A percentile compares a stretch with the other conserved stretches of the same genome.
Evolutionary conservation across 164 flowering plant genomes (phyloP).

Genomic region (Warburgia ugandensis): DNA sequence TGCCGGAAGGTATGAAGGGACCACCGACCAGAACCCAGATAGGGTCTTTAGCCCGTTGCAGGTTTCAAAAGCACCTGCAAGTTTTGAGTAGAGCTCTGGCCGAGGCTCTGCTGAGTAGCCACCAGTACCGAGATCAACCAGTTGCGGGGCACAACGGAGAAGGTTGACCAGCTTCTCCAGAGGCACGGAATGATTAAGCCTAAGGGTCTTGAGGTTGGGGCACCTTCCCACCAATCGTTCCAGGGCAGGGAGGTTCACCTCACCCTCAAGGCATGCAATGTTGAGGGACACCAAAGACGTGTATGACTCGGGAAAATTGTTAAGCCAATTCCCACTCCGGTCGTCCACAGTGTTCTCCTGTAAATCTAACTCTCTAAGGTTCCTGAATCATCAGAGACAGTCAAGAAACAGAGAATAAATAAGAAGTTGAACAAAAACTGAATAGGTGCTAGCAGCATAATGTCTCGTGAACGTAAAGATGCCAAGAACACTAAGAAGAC

Average conservation of each 20-base stretch:
- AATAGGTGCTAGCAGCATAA: too few species aligned
- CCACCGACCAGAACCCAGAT: slow-evolving; percentile 92
- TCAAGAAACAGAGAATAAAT: not conserved
- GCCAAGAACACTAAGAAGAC: too few species aligned
- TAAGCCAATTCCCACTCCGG: slow-evolving; percentile 75
- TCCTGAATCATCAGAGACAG: slow-evolving; percentile 33
- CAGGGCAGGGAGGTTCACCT: slow-evolving; percentile 61
- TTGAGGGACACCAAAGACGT: slow-evolving; percentile 78
- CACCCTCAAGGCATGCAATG: slow-evolving; percentile 61
- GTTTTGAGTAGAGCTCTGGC: slow-evolving; percentile 47
- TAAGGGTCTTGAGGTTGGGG: slow-evolving; percentile 63
- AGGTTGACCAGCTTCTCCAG: slow-evolving; percentile 64
- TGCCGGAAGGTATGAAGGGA: slow-evolving; percentile 54
- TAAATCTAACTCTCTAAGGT: slow-evolving; percentile 69
- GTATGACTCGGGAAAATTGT: slow-evolving; percentile 64
- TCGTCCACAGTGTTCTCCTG: slow-evolving; percentile 86
- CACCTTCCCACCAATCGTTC: slow-evolving; percentile 76
- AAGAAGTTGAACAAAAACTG: too few species aligned
- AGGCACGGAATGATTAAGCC: slow-evolving; percentile 74
- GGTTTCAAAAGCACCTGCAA: slow-evolving; percentile 50
- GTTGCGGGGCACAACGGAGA: slow-evolving; percentile 60
- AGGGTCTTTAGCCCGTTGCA: slow-evolving; percentile 67
- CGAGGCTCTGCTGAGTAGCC: slow-evolving; percentile 51
- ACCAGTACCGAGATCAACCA: slow-evolving; percentile 84
- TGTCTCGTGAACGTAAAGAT: too few species aligned